Evolutionary conservation across 1,284 basidiomycete genomes (phyloP), one percentile per base, ranked within the genome.

Genomic region (Xerocomus minutiporus): DNA sequence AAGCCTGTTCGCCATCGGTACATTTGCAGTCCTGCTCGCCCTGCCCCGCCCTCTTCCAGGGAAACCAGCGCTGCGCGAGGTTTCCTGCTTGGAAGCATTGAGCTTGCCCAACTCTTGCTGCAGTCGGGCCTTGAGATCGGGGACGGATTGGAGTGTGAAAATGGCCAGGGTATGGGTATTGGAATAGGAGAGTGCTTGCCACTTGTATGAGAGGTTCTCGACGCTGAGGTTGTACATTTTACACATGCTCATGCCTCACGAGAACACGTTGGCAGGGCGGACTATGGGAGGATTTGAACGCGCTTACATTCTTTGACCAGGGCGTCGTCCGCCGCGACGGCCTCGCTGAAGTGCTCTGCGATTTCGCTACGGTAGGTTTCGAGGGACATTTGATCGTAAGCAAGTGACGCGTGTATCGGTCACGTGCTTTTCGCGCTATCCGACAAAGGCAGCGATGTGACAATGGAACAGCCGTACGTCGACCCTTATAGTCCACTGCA

Each of bases 161-260:
- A 76, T 71, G 48, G 74, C 71, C 11, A 69, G 28, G 3, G 77
- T 75, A 36, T 54, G 61, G 20, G 71, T 68, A 40, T 65, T 62
- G 31, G 76, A 80, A 43, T 75, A 71, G 2, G 78, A 64, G 28
- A 74, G 58, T 8, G 77, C 83, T 65, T 92, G 85, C 78, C 86
- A 85, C 65, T 88, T 89, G 68, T 74, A 91, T 51, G 73, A 77
- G n/a, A 92, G 75, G 44, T 75, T 67, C 23, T 83, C 74, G 26
- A 82, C 75, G 25, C 72, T 61, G 34, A 86, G 51, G 54, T 80
- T 79, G 71, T 83, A 88, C 57, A 80, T 79, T 59, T 79, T 72
- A 65, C 88, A 91, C 53, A 91, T 73, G 20, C 75, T 73, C 25
- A 79, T 71, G 59, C 86, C 88, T 91, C 52, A 35, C 39, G 40